phyloP scores from a whole-genome alignment of 345 rosid genomes.

The Hibiscus mutabilis region DNA sequence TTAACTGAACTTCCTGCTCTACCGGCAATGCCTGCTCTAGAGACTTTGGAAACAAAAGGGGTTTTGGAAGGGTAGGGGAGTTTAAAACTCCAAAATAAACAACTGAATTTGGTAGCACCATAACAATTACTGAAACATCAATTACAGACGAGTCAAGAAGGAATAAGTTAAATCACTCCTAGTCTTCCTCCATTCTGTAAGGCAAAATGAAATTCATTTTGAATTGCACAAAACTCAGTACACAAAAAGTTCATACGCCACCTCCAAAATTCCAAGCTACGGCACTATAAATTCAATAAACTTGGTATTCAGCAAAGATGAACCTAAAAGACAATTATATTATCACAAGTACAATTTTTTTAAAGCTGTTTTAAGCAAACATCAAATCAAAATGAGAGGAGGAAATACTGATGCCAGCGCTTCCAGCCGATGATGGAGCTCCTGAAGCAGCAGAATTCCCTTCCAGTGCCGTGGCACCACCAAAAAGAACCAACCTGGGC shows the following conservation, averaged over 20 bases:
- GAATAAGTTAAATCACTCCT: neutral
- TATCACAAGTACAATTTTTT: too few species aligned
- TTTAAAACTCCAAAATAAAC: neutral
- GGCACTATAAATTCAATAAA: neutral
- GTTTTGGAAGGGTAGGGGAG: neutral
- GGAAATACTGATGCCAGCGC: slow-evolving; percentile 80
- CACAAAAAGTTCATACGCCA: neutral
- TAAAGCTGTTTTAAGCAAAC: neutral
- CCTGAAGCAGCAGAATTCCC: slow-evolving; percentile 90
- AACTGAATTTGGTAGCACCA: neutral
- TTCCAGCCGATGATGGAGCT: slow-evolving; percentile 90
- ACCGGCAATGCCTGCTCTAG: too few species aligned
- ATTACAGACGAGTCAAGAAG: neutral
- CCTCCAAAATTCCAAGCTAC: neutral
- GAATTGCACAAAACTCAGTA: neutral
- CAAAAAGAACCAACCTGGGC: slow-evolving; percentile 82
- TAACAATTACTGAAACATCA: neutral
- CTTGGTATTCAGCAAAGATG: neutral
- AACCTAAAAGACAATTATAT: neutral
- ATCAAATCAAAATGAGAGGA: neutral
- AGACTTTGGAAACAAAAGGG: neutral
- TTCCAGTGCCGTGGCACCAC: slow-evolving; percentile 99
- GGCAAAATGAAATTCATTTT: neutral
- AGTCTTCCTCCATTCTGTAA: neutral
- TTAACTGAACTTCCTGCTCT: neutral